These are phyloP conservation scores for Spathaspora hagerdaliae DNA, from an alignment of 805 yeast species.

Conservation along the genomic window DNA sequence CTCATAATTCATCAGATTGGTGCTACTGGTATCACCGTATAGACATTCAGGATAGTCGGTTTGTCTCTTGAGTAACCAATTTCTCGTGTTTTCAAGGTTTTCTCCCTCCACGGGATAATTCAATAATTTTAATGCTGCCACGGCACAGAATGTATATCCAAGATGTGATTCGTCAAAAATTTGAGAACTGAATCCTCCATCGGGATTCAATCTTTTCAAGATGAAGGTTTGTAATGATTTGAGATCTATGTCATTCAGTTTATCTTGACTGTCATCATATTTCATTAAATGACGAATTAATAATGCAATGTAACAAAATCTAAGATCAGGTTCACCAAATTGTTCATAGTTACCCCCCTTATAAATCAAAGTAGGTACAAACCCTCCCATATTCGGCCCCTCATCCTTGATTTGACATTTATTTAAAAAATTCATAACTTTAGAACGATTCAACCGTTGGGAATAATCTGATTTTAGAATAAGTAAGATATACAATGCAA, in stretches of 20 bases:
- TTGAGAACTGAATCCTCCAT: conserved; percentile 70
- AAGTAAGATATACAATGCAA: conserved; percentile 59
- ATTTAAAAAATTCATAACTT: conserved; percentile 53
- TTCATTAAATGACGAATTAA: conserved; percentile 54
- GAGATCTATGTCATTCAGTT: conserved; percentile 39
- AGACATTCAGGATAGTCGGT: conserved; percentile 31
- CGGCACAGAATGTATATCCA: conserved; percentile 83
- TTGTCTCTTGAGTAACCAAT: conserved; percentile 68
- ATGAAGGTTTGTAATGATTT: conserved; percentile 34
- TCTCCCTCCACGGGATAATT: conserved; percentile 17
- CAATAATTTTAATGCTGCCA: conserved; percentile 52
- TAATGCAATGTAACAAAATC: conserved; percentile 72
- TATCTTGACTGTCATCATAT: conserved; percentile 15
- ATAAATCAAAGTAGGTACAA: conserved; percentile 27
- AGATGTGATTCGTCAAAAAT: conserved; percentile 68
- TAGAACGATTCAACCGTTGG: conserved; percentile 30
- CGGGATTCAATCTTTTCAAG: conserved; percentile 27
- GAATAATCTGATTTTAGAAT: conserved; percentile 45
- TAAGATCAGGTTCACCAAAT: conserved; percentile 67
- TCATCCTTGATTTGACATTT: conserved; percentile 47
- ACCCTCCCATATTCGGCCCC: conserved; percentile 30
- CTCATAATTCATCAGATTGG: conserved; percentile 11
- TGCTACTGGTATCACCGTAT: conserved; percentile 16
- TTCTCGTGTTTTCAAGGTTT: conserved; percentile 33
- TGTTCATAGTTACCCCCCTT: conserved; percentile 7